Evolutionary conservation across 345 rosid species (phyloP), one percentile per base, ranked within the genome.

Genomic region (Arabidopsis arenosa): DNA sequence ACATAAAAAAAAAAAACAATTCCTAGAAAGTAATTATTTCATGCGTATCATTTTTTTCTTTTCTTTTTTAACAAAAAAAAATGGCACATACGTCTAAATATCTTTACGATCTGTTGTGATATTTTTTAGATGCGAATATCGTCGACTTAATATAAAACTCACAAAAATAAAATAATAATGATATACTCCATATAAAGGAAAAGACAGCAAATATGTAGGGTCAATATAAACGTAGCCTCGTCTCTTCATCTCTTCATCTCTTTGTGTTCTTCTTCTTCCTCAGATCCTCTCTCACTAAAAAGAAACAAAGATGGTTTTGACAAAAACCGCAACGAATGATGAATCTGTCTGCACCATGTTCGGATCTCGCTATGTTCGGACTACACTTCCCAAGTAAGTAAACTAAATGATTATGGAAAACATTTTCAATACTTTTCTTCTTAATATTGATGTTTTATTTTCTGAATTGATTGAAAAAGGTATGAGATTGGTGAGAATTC

Each of bases 401-500:
- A 13, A n/a, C 10, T 4, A 30, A 54, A 2, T 53, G 7, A 26
- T 5, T 1, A 21, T 6, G 7, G 8, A 44, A 37, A 37, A 18
- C 5, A 61, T 11, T 60, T 39, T 18, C 32, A 18, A 3, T 6
- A 12, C 0, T 12, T 23, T 41, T 43, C 7, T 7, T 9, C 32
- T 28, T 28, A 28, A 28, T 28, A 1, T 63, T 39, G 11, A 61
- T 61, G 15, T 60, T 37, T 5, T 10, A 13, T 55, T 30, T 5
- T 1, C 9, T 10, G 1, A 12, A 2, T 11, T 36, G 3, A 39
- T 60, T 60, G 74, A 9, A 60, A 21, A 39, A 93, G 98, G 89
- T 86, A 87, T 79, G 74, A 52, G 85, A 91, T 93, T 80, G 87
- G 92, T 45, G 94, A 93, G 75, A 87, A 55, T 64, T 90, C 97